Base-by-base conservation (phyloP, 2,329 filamentous ascomycete species). In the Coleophoma eucalyptorum region DNA sequence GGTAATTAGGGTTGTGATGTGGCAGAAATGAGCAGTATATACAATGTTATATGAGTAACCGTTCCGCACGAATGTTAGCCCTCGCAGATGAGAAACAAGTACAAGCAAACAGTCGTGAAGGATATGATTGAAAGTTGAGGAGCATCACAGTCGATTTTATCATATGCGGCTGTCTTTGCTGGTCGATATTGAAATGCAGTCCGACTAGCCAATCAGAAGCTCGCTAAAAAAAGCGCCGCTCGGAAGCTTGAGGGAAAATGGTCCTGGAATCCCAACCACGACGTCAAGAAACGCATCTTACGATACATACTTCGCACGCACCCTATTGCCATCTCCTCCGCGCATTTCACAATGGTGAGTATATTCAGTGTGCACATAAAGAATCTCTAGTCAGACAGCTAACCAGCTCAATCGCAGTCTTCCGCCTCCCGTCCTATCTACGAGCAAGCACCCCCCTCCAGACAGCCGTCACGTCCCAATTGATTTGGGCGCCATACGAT, bases 271-370 rank as follows among this genome's bases (percentile, higher is more conserved):
- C 13, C 20, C 42, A 44, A 44, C 18, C 5, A 31, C 50, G 41
- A 54, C 52, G 55, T 60, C 54, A 52, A 26, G 19, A 43, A 34
- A 53, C 26, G 58, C 54, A 42, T 51, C 43, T 49, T 43, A 43
- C 52, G 18, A 54, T 38, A 26, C 47, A 21, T 45, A 43, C 50
- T 50, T 50, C 46, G 34, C n/a, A 49, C 48, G 35, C 46, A 50
- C 37, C 45, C 50, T 43, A 41, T 53, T 48, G 45, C 40, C 46
- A 42, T 40, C 44, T 32, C 49, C 50, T 34, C 43, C 50, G 37
- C 34, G 58, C 43, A 49, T 43, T 54, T 59, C 59, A 63, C 31
- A 60, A 68, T 68, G 66, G 61, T 67, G 51, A 56, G 53, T 47
- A 50, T 31, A 49, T 10, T 26, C 20, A 38, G 15, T 31, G 7